phyloP scores from a whole-genome alignment of 768 basidiomycete genomes.

The Boletus vermiculosoides region DNA sequence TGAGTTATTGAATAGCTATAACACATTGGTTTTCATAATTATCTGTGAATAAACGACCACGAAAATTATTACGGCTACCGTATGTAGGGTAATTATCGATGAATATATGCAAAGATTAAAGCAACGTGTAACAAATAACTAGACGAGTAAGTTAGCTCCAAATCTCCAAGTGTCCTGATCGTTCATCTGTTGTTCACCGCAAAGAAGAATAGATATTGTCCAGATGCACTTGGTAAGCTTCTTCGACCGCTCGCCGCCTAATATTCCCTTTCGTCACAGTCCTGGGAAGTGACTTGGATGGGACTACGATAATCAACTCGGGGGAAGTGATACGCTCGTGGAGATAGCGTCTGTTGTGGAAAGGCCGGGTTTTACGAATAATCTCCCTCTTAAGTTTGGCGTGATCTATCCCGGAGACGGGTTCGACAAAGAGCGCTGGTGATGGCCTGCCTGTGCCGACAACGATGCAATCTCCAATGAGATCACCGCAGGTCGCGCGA shows the following conservation, averaged over 20 bases:
- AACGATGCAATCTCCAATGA: constrained; percentile 73
- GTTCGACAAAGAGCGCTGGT: constrained; percentile 74
- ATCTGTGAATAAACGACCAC: background rate
- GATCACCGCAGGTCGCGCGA: constrained; percentile 57
- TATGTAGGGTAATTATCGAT: constrained; percentile 21
- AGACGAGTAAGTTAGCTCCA: constrained; percentile 20
- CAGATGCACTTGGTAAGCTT: constrained; percentile 53
- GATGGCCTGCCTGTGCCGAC: constrained; percentile 76
- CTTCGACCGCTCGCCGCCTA: constrained; percentile 73
- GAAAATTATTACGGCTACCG: constrained; percentile 13
- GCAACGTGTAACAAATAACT: constrained; percentile 4
- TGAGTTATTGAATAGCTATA: background rate
- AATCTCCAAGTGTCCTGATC: background rate
- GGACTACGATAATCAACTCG: constrained; percentile 67
- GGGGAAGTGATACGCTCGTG: constrained; percentile 72
- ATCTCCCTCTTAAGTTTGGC: constrained; percentile 67
- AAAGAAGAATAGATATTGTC: constrained; percentile 53
- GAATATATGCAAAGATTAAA: constrained; percentile 9
- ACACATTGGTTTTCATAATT: constrained; percentile 4
- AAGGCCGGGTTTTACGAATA: constrained; percentile 67
- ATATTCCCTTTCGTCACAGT: constrained; percentile 84
- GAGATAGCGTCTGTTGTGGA: constrained; percentile 72
- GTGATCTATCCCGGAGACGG: constrained; percentile 50
- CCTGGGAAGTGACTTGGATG: constrained; percentile 64
- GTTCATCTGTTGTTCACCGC: constrained; percentile 6